Evolutionary conservation across 2,329 filamentous ascomycete species (phyloP).

Genomic region (Dothistroma septosporum): DNA sequence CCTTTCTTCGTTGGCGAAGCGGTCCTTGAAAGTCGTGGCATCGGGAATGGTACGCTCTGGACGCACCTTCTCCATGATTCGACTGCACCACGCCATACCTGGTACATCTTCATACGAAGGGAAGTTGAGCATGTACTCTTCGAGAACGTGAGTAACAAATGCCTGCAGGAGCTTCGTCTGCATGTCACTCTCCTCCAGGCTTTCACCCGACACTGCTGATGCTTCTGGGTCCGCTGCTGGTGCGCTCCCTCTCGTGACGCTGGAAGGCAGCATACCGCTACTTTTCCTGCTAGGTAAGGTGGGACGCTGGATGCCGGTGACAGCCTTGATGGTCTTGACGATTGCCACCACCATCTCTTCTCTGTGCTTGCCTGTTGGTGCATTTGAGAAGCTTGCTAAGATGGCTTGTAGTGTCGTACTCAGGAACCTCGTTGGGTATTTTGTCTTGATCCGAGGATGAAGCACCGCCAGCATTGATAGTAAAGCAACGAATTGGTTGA

Average conservation of each 20-base stretch:
- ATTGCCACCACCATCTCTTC: conserved; percentile 67
- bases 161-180: conserved; percentile 65
- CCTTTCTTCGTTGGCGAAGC: conserved; percentile 60
- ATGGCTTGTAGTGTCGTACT: conserved; percentile 72
- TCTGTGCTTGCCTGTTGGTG: conserved; percentile 43
- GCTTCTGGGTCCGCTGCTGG: conserved; percentile 56
- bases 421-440: conserved; percentile 72
- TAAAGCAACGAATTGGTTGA: conserved; percentile 62
- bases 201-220: conserved; percentile 40
- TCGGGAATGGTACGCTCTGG: conserved; percentile 61
- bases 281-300: conserved; percentile 55
- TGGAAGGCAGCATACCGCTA: conserved; percentile 37
- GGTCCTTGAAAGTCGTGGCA: conserved; percentile 57
- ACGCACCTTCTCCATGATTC: conserved; percentile 65
- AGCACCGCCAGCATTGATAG: conserved; percentile 69
- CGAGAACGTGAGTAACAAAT: conserved; percentile 73
- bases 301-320: conserved; percentile 66
- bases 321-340: conserved; percentile 65
- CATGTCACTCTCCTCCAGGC: conserved; percentile 55
- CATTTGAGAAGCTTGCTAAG: conserved; percentile 60
- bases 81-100: conserved; percentile 48
- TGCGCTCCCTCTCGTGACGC: conserved; percentile 23
- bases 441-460: conserved; percentile 70
- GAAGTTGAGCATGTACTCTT: conserved; percentile 63
- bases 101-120: conserved; percentile 43